Evolutionary conservation across 139 green algal genomes (phyloP).

Genomic region (Micromonas commoda): DNA sequence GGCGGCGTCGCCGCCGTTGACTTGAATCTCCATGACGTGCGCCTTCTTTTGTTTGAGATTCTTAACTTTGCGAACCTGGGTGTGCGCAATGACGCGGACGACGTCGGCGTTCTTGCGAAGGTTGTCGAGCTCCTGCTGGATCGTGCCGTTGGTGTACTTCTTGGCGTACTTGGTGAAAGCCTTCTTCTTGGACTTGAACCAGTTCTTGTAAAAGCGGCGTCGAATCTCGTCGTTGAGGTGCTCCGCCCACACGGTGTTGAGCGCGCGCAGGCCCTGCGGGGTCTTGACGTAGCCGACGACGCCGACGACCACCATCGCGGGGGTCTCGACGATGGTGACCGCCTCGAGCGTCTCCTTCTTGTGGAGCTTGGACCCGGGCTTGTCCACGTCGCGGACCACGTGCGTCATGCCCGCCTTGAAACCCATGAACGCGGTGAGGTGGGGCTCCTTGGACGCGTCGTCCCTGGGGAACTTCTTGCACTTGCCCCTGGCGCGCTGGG

Average conservation of each 20-base stretch:
- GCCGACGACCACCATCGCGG: constrained; percentile 95
- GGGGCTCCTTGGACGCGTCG: constrained; percentile 73
- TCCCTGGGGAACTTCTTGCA: constrained; percentile 83
- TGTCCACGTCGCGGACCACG: constrained; percentile 97
- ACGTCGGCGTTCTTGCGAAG: constrained; percentile 91
- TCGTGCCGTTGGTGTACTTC: constrained; percentile 87
- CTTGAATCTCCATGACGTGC: constrained; percentile 95
- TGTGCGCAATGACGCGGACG: constrained; percentile 89
- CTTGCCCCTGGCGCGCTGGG: constrained; percentile 82
- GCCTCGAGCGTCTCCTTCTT: constrained; percentile 99
- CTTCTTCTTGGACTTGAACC: constrained; percentile 98
- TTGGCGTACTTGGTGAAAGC: constrained; percentile 96
- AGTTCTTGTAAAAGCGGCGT: constrained; percentile 97
- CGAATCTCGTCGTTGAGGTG: constrained; percentile 91
- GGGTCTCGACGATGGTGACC: constrained; percentile 95
- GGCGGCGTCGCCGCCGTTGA: constrained; percentile 85
- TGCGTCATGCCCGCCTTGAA: constrained; percentile 94
- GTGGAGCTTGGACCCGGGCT: constrained; percentile 98
- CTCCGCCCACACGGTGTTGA: constrained; percentile 95
- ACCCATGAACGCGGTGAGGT: constrained; percentile 96
- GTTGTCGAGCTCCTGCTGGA: constrained; percentile 80
- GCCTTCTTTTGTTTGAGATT: constrained; percentile 86
- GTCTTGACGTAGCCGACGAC: constrained; percentile 96
- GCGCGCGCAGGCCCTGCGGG: constrained; percentile 73
- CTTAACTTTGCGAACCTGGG: constrained; percentile 62